These are phyloP conservation scores for Leccinum fuscescens DNA, from an alignment of 1,284 basidiomycete species.

Conservation along the genomic window DNA sequence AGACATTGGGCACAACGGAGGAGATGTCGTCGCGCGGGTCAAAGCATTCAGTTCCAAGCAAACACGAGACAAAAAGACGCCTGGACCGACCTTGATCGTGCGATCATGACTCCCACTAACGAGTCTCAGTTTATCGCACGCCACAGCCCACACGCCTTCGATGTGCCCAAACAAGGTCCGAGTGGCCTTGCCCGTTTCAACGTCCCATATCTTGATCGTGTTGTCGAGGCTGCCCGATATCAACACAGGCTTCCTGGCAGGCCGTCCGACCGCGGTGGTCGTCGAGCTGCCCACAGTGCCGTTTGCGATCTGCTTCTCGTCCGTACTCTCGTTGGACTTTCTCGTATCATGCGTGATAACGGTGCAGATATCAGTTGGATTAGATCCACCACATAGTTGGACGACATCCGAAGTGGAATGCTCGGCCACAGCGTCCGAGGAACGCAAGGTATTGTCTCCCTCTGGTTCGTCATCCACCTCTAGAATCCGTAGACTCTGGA, in stretches of 20 bases:
- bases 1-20: conserved; percentile 95
- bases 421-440: conserved; percentile 21
- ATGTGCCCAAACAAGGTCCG: conserved; percentile 95
- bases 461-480: conserved; percentile 54
- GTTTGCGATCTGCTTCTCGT: conserved; percentile 14
- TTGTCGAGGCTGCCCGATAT: conserved; percentile 94
- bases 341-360: conserved; percentile 31
- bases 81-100: conserved; percentile 75
- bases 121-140: conserved; percentile 88
- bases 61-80: not conserved
- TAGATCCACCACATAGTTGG: conserved; percentile 13
- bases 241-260: conserved; percentile 62
- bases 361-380: conserved; percentile 26
- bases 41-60: conserved; percentile 11
- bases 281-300: conserved; percentile 1
- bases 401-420: conserved; percentile 16
- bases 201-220: conserved; percentile 95
- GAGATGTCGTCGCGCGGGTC: too few relatives aligned
- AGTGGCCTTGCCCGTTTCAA: conserved; percentile 79
- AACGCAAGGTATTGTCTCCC: conserved; percentile 22
- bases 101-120: conserved; percentile 92
- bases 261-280: not conserved
- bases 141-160: conserved; percentile 96
- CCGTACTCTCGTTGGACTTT: conserved; percentile 12
- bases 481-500: conserved; percentile 87